phyloP scores from a whole-genome alignment of 371 early-diverging fungal genomes.

The Mortierella sp. region DNA sequence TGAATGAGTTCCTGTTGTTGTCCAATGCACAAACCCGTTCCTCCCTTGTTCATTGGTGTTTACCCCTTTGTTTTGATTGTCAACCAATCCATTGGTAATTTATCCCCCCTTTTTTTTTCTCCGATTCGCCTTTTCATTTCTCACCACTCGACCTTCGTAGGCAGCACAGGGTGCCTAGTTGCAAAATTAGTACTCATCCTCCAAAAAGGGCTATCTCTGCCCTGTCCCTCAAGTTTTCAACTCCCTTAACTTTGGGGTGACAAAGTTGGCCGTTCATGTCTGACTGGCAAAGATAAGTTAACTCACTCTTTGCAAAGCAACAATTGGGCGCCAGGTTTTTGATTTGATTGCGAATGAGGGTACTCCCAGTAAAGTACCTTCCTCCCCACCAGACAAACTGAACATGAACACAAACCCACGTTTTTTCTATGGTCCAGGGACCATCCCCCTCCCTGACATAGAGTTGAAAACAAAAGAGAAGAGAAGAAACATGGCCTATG shows the following conservation, averaged over 20 bases:
- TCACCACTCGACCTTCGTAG: neutral
- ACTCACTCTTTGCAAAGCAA: neutral
- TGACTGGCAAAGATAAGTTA: neutral
- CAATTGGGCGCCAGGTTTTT: neutral
- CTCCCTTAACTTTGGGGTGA: neutral
- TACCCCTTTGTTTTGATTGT: neutral
- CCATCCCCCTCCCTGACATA: neutral
- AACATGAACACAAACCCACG: constrained; percentile 4
- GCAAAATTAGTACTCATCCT: neutral
- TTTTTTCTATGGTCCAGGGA: constrained; percentile 9
- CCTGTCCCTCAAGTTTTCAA: neutral
- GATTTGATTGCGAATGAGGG: neutral
- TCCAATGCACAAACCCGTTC: neutral
- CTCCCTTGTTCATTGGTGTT: neutral
- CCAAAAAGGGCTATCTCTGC: neutral
- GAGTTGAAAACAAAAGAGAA: neutral
- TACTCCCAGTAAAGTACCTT: neutral
- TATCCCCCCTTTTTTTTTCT: neutral
- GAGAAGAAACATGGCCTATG: neutral
- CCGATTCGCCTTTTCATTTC: neutral
- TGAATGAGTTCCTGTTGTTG: neutral
- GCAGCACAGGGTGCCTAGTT: neutral
- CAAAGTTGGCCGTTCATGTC: neutral
- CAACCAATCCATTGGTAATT: neutral
- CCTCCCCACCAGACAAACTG: neutral